Percentiles rank a stretch among this genome's conserved stretches.
phyloP scores from a whole-genome alignment of 2,329 filamentous ascomycete species.

The Aspergillus ochraceoroseus region DNA sequence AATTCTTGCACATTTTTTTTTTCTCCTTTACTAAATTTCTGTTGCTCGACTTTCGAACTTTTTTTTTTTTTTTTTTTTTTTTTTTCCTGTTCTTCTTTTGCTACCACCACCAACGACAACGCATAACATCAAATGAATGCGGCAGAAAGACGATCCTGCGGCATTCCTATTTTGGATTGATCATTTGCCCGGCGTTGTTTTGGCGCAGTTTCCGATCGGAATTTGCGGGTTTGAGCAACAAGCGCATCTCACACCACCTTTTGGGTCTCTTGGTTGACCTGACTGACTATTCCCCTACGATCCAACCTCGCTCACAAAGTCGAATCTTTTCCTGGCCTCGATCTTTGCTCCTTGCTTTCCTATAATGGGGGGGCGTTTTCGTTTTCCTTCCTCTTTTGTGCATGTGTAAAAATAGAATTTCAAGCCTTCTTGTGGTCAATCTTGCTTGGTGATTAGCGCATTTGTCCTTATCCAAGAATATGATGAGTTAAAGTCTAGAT shows the following conservation, averaged over 20 bases:
- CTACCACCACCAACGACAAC: conserved; percentile 11
- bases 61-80: conserved; percentile 16
- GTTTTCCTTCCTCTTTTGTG: conserved; percentile 17
- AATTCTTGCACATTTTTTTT: conserved; percentile 38
- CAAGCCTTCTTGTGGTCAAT: conserved; percentile 25
- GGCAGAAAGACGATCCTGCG: conserved; percentile 19
- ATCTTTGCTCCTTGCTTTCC: conserved; percentile 15
- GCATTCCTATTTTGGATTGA: conserved; percentile 28
- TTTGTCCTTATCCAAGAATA: conserved; percentile 35
- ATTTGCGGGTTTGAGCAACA: conserved; percentile 29
- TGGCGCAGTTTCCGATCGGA: conserved; percentile 32
- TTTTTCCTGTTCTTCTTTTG: conserved; percentile 17
- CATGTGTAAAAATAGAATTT: conserved; percentile 41
- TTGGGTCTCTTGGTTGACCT: conserved; percentile 17
- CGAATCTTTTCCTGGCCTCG: conserved; percentile 16
- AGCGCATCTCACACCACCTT: conserved; percentile 20
- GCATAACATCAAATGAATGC: conserved; percentile 12
- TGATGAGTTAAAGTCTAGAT: conserved; percentile 28
- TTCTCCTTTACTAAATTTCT: conserved; percentile 12
- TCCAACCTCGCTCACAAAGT: conserved; percentile 9
- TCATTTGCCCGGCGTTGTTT: conserved; percentile 38
- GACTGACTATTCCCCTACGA: conserved; percentile 11
- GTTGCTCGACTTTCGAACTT: no score
- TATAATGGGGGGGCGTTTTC: conserved; percentile 17
- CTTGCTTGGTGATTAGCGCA: conserved; percentile 35